These are phyloP conservation scores for Trebouxiophyceae sp. DNA, from an alignment of 163 green algal genomes.

Conservation along the genomic window DNA sequence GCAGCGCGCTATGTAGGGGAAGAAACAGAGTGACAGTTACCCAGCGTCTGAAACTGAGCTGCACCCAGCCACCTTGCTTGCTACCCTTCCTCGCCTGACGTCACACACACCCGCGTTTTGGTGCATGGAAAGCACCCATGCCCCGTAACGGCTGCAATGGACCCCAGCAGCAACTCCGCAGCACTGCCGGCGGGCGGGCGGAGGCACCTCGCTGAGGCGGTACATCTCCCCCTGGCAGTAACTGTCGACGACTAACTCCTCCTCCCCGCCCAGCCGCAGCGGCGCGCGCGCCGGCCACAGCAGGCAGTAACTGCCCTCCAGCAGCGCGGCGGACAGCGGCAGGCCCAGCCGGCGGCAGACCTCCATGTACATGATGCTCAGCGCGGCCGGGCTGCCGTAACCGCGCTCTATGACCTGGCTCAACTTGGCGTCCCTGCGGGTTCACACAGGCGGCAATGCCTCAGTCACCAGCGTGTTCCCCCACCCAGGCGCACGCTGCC, in stretches of 20 bases:
- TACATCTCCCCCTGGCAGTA: conserved; percentile 47
- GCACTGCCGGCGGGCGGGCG: no score
- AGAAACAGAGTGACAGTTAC: no score
- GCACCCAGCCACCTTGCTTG: no score
- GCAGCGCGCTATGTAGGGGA: no score
- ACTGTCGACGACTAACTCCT: conserved; percentile 49
- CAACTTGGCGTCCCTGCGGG: no score
- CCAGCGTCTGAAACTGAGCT: no score
- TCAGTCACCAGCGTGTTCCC: no score
- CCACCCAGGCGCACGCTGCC: no score
- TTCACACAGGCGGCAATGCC: no score
- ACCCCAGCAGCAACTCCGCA: no score
- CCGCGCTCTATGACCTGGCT: conserved; percentile 46
- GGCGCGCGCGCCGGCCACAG: conserved; percentile 26
- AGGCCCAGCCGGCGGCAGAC: conserved; percentile 40
- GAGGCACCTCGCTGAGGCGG: conserved; percentile 39
- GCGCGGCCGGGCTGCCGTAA: conserved; percentile 31
- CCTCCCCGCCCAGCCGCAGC: not conserved
- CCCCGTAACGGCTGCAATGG: no score
- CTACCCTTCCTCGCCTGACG: not conserved
- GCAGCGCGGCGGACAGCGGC: conserved; percentile 14
- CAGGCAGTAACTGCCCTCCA: conserved; percentile 49
- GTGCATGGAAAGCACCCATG: not conserved
- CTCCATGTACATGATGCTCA: conserved; percentile 59
- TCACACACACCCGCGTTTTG: no score